phyloP scores from a whole-genome alignment of 345 rosid species.

The Clarkia xantiana region DNA sequence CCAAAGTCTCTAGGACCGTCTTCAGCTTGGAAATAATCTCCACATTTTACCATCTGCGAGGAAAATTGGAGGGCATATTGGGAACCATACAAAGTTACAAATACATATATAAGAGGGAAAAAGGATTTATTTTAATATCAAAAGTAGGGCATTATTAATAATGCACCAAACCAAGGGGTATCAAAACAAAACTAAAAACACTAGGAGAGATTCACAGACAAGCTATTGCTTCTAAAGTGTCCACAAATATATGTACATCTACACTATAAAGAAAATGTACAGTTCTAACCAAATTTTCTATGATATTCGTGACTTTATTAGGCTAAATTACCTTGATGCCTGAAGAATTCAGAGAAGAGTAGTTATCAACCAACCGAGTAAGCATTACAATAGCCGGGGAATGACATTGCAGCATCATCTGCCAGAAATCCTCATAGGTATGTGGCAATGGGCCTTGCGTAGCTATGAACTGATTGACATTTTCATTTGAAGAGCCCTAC shows the following conservation, averaged over 20 bases:
- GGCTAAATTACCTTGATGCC: constrained; percentile 6
- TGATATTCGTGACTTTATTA: background rate
- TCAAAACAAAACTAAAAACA: background rate
- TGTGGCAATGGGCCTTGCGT: constrained; percentile 76
- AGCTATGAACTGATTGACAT: constrained; percentile 63
- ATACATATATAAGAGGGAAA: no score
- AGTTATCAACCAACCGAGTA: constrained; percentile 54
- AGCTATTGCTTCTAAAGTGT: no score
- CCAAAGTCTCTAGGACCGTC: constrained; percentile 76
- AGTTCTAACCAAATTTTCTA: no score
- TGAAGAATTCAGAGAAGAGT: constrained; percentile 26
- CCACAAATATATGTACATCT: no score
- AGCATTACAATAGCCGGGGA: constrained; percentile 85
- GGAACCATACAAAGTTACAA: no score
- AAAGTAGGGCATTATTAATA: no score
- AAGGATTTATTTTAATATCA: no score
- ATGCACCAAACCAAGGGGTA: no score
- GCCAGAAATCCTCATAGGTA: constrained; percentile 91
- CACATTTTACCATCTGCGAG: constrained; percentile 55
- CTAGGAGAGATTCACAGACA: background rate
- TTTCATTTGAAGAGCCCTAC: constrained; percentile 55
- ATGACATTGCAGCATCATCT: constrained; percentile 65
- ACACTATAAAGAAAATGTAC: no score
- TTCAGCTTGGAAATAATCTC: constrained; percentile 73
- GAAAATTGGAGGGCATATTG: constrained; percentile 7